Evolutionary conservation across 2,329 filamentous ascomycete genomes (phyloP).

Genomic region (Pseudogymnoascus sp.): DNA sequence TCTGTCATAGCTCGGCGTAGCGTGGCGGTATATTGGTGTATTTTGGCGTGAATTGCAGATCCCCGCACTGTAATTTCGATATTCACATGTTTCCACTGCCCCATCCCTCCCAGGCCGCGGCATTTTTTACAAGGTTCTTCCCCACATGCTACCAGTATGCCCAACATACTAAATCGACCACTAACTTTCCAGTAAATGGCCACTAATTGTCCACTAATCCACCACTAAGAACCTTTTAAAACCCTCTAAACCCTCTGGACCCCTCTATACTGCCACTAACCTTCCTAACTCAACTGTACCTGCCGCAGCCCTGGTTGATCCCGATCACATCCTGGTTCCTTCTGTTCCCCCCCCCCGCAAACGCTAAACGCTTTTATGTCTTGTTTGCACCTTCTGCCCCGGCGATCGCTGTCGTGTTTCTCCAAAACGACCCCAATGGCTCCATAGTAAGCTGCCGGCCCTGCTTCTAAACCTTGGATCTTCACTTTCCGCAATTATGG

Average conservation of each 20-base stretch:
- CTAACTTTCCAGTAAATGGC: not conserved
- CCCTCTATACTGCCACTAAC: not conserved
- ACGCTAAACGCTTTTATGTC: constrained; percentile 7
- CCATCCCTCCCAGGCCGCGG: not conserved
- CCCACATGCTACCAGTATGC: not conserved
- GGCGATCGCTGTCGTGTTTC: not conserved
- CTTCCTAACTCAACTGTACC: constrained; percentile 3
- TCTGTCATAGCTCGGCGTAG: too few relatives aligned
- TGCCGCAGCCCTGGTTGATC: not conserved
- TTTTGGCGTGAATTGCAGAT: not conserved
- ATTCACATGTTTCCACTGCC: not conserved
- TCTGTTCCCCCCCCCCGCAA: not conserved
- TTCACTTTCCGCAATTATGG: constrained; percentile 2
- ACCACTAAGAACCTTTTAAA: not conserved
- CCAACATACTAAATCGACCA: not conserved
- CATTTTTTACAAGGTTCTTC: constrained; percentile 9
- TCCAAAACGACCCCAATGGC: not conserved
- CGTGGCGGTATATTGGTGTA: too few relatives aligned
- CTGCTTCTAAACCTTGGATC: constrained; percentile 3
- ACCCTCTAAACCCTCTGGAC: not conserved
- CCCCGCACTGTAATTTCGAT: not conserved
- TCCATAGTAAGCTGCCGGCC: not conserved
- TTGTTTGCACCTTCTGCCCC: not conserved
- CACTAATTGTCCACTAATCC: not conserved
- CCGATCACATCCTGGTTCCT: not conserved